These are phyloP conservation scores for Euphorbia peplus DNA, from an alignment of 345 rosid species.

Conservation along the genomic window DNA sequence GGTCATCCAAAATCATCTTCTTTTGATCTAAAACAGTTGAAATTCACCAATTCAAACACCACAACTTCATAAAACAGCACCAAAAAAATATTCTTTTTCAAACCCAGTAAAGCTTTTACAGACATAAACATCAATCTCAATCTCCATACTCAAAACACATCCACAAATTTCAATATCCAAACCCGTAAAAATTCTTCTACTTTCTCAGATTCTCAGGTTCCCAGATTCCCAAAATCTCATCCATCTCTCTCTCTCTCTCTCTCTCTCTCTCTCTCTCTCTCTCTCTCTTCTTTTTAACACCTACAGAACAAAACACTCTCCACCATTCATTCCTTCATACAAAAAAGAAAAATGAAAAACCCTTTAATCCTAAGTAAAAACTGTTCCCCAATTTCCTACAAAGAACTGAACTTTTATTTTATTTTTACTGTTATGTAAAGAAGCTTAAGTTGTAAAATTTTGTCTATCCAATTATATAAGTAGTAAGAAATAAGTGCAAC, in stretches of 20 bases:
- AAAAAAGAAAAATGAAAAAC: not conserved
- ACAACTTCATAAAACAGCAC: slow-evolving; percentile 9
- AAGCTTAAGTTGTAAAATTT: too few species aligned
- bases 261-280: too few species aligned
- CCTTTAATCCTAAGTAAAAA: slow-evolving; percentile 12
- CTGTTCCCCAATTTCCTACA: slow-evolving; percentile 18
- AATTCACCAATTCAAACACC: slow-evolving; percentile 11
- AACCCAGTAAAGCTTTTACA: slow-evolving; percentile 16
- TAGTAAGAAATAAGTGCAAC: slow-evolving; percentile 10
- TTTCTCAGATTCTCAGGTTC: slow-evolving; percentile 9
- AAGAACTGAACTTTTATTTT: not conserved
- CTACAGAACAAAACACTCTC: slow-evolving; percentile 2
- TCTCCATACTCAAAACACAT: not conserved
- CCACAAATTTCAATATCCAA: slow-evolving; percentile 4
- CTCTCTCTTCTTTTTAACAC: too few species aligned
- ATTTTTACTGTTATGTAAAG: slow-evolving; percentile 10
- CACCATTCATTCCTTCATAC: slow-evolving; percentile 12
- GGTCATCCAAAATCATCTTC: slow-evolving; percentile 11
- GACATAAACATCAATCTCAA: slow-evolving; percentile 14
- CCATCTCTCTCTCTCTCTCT: too few species aligned
- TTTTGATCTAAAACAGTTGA: slow-evolving; percentile 10
- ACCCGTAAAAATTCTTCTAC: not conserved
- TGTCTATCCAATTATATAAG: slow-evolving; percentile 25
- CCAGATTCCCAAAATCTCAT: slow-evolving; percentile 7
- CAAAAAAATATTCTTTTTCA: slow-evolving; percentile 6